phyloP scores from a whole-genome alignment of 106 monocot species.

The Dactylorhiza incarnata region DNA sequence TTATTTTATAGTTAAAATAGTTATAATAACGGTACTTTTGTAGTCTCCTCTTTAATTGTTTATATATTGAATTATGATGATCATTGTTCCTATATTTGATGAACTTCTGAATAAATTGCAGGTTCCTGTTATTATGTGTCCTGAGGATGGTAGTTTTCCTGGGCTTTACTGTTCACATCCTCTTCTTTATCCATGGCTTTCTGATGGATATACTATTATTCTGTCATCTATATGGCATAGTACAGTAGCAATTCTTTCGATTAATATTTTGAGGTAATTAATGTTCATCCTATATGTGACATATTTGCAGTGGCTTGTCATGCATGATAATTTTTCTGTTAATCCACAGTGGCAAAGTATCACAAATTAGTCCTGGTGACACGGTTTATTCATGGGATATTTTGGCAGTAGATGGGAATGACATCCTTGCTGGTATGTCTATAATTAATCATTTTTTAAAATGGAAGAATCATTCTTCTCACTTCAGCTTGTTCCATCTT shows the following conservation, averaged over 20 bases:
- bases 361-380: conserved; percentile 52
- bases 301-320: background rate
- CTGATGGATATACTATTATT: conserved; percentile 76
- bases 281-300: background rate
- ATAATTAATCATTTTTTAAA: background rate
- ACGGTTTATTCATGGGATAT: conserved; percentile 67
- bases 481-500: conserved; percentile 17
- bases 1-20: too few species aligned
- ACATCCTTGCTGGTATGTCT: conserved; percentile 78
- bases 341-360: conserved; percentile 49
- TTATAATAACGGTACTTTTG: too few species aligned
- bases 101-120: conserved; percentile 18
- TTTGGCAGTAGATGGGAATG: conserved; percentile 76
- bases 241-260: conserved; percentile 62
- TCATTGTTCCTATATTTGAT: conserved; percentile 2
- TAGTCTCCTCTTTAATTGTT: too few species aligned
- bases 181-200: conserved; percentile 80
- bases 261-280: conserved; percentile 64
- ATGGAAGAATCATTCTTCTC: background rate
- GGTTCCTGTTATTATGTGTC: conserved; percentile 79
- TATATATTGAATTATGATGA: background rate
- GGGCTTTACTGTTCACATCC: conserved; percentile 77
- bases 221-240: conserved; percentile 78
- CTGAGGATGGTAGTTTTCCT: conserved; percentile 75
- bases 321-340: conserved; percentile 8